These are phyloP conservation scores for Dipteronia sinensis DNA, from an alignment of 345 rosid species.

Conservation along the genomic window DNA sequence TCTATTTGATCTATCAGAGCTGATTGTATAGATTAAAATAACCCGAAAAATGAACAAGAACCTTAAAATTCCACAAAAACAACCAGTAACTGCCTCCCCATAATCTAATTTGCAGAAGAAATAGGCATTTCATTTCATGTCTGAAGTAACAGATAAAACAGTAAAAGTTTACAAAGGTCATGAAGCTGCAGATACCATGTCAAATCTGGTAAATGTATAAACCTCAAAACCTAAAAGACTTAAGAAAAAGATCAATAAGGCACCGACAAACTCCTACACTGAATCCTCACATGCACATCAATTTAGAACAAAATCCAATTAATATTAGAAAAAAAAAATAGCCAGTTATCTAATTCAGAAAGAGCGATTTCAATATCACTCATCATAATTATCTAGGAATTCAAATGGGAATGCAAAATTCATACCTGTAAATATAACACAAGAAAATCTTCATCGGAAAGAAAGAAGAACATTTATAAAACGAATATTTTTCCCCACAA, in stretches of 20 bases:
- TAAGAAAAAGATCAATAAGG: conserved; percentile 5
- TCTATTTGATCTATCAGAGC: background rate
- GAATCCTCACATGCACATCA: background rate
- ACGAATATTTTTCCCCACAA: background rate
- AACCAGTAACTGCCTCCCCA: background rate
- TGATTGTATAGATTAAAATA: background rate
- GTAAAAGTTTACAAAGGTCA: background rate
- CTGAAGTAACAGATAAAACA: background rate
- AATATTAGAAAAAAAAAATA: too few species aligned
- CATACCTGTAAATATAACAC: background rate
- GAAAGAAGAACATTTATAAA: background rate
- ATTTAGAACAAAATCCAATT: background rate
- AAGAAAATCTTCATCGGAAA: background rate
- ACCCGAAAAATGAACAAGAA: background rate
- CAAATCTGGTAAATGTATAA: background rate
- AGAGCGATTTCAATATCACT: background rate
- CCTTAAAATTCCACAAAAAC: conserved; percentile 1
- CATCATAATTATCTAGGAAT: background rate
- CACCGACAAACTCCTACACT: background rate
- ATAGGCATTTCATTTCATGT: background rate
- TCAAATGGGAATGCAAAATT: background rate
- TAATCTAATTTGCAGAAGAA: conserved; percentile 3
- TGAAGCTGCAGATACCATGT: background rate
- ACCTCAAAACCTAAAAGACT: conserved; percentile 1
- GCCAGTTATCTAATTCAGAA: background rate